Evolutionary conservation across 129 eudicot species (phyloP).

Genomic region (Arctium minus): DNA sequence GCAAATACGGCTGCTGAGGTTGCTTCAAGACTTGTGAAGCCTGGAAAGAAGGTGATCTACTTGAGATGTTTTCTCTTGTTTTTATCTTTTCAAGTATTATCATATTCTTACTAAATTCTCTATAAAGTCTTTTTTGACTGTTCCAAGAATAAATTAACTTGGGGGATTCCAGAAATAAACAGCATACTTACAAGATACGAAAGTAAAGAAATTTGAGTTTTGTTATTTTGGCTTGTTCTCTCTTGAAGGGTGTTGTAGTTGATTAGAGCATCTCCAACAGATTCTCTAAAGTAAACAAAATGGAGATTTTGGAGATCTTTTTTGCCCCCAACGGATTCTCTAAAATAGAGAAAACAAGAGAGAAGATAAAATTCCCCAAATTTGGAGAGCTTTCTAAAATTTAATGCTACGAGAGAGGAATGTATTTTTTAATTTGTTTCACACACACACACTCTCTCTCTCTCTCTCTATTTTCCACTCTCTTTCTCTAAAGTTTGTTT

Average conservation of each 20-base stretch:
- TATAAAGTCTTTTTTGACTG: neutral
- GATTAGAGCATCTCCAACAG: neutral
- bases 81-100: neutral
- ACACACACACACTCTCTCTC: too few relatives aligned
- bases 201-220: neutral
- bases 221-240: neutral
- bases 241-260: neutral
- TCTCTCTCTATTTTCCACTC: too few relatives aligned
- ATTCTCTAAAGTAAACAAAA: too few relatives aligned
- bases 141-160: neutral
- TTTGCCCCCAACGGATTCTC: neutral
- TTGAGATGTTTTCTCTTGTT: neutral
- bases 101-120: neutral
- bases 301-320: too few relatives aligned
- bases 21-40: constrained; percentile 87
- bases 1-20: constrained; percentile 97
- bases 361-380: too few relatives aligned
- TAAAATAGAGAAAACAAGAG: neutral
- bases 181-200: too few relatives aligned
- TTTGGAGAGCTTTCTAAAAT: too few relatives aligned
- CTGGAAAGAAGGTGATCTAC: constrained; percentile 79
- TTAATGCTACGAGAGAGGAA: too few relatives aligned
- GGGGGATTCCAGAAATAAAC: neutral
- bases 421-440: too few relatives aligned
- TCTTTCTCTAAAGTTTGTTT: too few relatives aligned